Evolutionary conservation across 2,329 filamentous ascomycete genomes (phyloP).

Genomic region (Curvularia sp.): DNA sequence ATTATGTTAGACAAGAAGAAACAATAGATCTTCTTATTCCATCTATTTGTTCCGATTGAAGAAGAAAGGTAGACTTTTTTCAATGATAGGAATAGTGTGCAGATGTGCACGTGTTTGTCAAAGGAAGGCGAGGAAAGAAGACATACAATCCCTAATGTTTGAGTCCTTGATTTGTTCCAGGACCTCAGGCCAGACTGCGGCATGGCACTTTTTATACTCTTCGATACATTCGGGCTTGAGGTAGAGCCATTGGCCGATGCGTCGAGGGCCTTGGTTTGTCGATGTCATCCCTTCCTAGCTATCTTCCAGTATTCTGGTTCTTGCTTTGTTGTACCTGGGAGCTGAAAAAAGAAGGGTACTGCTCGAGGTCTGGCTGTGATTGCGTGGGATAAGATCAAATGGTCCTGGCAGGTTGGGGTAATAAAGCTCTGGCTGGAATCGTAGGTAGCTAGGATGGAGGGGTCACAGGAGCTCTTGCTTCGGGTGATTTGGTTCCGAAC

Average conservation of each 20-base stretch:
- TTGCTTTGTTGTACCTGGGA: neutral
- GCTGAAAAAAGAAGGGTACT: neutral
- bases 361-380: neutral
- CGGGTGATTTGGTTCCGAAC: slow-evolving; percentile 1
- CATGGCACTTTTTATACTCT: slow-evolving; percentile 77
- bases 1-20: neutral
- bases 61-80: too few relatives aligned
- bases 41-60: too few relatives aligned
- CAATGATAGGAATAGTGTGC: too few relatives aligned
- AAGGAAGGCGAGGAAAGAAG: slow-evolving; percentile 47
- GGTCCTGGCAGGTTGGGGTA: neutral
- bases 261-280: slow-evolving; percentile 45
- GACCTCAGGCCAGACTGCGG: slow-evolving; percentile 78
- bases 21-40: neutral
- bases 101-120: too few relatives aligned
- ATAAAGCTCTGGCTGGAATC: neutral
- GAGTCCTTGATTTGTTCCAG: slow-evolving; percentile 76
- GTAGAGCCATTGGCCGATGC: slow-evolving; percentile 75
- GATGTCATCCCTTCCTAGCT: slow-evolving; percentile 11
- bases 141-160: slow-evolving; percentile 70
- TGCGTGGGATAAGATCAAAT: neutral
- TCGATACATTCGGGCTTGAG: slow-evolving; percentile 70
- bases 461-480: neutral
- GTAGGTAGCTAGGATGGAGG: neutral
- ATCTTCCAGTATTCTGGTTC: neutral